Conservation (phyloP, 352 stramenopile genomes). For the Phytopythium sindhum region DNA sequence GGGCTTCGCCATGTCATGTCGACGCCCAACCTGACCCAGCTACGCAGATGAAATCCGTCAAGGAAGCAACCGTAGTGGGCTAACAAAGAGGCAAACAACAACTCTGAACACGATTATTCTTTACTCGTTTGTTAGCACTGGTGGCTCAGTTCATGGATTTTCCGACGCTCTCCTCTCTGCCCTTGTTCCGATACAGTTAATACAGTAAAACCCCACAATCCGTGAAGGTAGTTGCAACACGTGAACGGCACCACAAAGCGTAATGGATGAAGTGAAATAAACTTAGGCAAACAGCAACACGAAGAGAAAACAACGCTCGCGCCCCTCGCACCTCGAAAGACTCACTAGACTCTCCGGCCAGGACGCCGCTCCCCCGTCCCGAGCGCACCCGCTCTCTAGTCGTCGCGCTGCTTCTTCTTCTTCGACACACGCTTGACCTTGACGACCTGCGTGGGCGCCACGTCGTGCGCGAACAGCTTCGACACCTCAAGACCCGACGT, state of each 20-base stretch:
- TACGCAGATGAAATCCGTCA: constrained; percentile 16
- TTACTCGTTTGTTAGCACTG: background rate
- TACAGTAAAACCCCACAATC: no score
- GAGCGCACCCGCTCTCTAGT: constrained; percentile 26
- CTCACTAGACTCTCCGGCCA: background rate
- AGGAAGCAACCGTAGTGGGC: no score
- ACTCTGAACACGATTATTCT: background rate
- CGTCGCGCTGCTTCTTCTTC: constrained; percentile 88
- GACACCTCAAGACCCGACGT: constrained; percentile 85
- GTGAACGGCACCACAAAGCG: no score
- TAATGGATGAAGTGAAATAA: constrained; percentile 2
- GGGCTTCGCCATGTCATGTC: constrained; percentile 64
- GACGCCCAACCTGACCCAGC: constrained; percentile 45
- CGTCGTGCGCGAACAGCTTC: constrained; percentile 87
- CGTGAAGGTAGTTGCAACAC: no score
- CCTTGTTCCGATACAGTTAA: no score
- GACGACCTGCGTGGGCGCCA: constrained; percentile 70
- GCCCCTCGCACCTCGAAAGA: background rate
- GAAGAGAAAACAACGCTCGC: background rate
- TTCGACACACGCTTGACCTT: constrained; percentile 88
- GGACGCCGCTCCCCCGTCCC: background rate
- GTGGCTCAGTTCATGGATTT: no score
- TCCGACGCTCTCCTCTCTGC: no score
- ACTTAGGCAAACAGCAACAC: constrained; percentile 4
- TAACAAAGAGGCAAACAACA: background rate